Base-by-base conservation (phyloP, 768 basidiomycete species). In the Leccinum rimulosum region DNA sequence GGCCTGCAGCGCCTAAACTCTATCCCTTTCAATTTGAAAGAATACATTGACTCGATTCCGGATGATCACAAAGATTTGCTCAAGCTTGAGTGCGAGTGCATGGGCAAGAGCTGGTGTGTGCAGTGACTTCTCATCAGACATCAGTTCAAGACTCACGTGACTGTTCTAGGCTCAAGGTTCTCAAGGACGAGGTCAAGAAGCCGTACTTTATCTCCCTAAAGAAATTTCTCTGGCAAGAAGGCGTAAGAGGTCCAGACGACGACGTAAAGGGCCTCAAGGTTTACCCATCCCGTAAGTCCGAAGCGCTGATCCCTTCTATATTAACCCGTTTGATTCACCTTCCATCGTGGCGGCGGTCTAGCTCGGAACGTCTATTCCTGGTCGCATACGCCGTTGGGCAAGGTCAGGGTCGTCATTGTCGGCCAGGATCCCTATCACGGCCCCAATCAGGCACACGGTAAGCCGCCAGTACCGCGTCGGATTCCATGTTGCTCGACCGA, bases 341-440 rank as follows among this genome's bases (percentile, higher is more conserved):
- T 45, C 48, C 22, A 40, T 53, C 60, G 52, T 19, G 43, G 43
- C 63, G 76, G 57, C 40, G 53, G 25, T 54, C 50, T 70, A 88
- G 95, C 93, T 14, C 78, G 80, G 62, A 84, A 96, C 68, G 90
- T 97, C 56, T 97, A 97, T 71, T 81, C 92, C 12, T 98, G 95
- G 95, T 91, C 92, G 3, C 82, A 88, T 57, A 95, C 93, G 30
- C 92, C 93, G 3, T 76, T 97, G 15, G 88, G 90, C 12, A 84
- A 86, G 61, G 85, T 98, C 61, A 87, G 85, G 69, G 89, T 94
- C 28, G 93, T 97, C 52, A 93, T 97, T 59, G 81, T 98, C 55
- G 89, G 90, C 8, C 93, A 94, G 74, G 93, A 95, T 77, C 93
- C 93, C 28, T 95, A 94, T 72, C 90, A 91, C 70, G 82, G 83